Evolutionary conservation across 495 filamentous ascomycete species (phyloP), one percentile per base, ranked within the genome.

Genomic region (Podospora conica): DNA sequence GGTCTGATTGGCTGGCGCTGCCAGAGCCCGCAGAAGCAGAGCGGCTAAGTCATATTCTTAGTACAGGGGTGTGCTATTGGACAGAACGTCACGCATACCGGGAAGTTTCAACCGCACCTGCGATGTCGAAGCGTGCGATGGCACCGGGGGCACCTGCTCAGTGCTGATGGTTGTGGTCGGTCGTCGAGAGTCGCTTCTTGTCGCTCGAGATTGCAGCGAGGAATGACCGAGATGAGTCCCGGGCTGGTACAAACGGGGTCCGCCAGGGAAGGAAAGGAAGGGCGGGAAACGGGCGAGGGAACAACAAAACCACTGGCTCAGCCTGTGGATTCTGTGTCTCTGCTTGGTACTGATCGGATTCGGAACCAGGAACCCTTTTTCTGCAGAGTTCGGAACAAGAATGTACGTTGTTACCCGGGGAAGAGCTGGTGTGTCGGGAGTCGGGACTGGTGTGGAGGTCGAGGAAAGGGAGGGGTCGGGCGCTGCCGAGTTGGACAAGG

Each of bases 21-120:
- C 67, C 63, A 53, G 69, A 72, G 61, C 63, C 69, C 70, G 72
- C 71, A 67, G 68, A 69, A 72, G 67, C 64, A 75, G 66, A 69
- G 74, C 74, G 74, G 73, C 75, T 72, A 76, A 59, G 65, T 72
- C 67, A 68, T 75, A 76, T 76, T 71, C 67, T 75, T 76, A 76
- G 74, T 58, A 71, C 60, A 68, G 33, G 60, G 33, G 55, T 55
- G 1, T 58, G 53, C 70, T 60, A 75, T 76, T 76, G 73, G 73
- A 33, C 71, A 66, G 60, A 20, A 28, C 66, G 65, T 71, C 70
- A 66, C 69, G 73, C 72, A 71, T 67, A 71, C 74, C 69, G 68
- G 55, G 60, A 28, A 27, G 25, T 61, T 25, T 64, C 63, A 60
- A 70, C 68, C 66, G 55, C 70, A 71, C 31, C 64, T 65, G 62